Evolutionary conservation across 2,329 filamentous ascomycete species (phyloP).

Genomic region (Claviceps maximensis): DNA sequence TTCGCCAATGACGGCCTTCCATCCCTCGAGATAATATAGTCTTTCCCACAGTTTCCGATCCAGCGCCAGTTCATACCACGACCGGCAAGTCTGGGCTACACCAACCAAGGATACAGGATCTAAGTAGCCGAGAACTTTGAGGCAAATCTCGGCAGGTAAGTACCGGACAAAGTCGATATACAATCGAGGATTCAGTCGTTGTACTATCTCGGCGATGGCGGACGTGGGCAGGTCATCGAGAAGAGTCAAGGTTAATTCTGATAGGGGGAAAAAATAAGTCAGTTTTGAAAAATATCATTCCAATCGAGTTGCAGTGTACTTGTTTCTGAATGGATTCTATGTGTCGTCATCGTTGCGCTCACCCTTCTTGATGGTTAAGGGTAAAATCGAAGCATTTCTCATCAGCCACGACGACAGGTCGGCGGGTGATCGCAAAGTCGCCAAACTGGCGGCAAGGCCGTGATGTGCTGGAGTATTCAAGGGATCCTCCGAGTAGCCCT

Average conservation of each 20-base stretch:
- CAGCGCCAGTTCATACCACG: conserved; percentile 69
- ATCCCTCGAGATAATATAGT: conserved; percentile 75
- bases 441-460: conserved; percentile 20
- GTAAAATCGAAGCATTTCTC: conserved; percentile 35
- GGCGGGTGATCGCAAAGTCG: conserved; percentile 24
- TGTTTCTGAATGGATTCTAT: neutral
- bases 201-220: conserved; percentile 65
- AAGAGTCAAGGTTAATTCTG: conserved; percentile 70
- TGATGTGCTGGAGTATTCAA: conserved; percentile 29
- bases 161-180: conserved; percentile 85
- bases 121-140: conserved; percentile 78
- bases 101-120: conserved; percentile 68
- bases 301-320: neutral
- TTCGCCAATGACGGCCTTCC: conserved; percentile 56
- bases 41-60: conserved; percentile 80
- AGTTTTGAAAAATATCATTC: conserved; percentile 8
- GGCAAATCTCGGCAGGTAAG: conserved; percentile 80
- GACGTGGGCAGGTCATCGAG: conserved; percentile 69
- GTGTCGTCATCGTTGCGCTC: neutral
- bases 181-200: conserved; percentile 66
- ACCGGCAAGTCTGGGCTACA: conserved; percentile 63
- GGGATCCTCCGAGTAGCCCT: conserved; percentile 75
- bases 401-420: conserved; percentile 38
- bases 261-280: neutral
- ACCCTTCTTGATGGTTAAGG: conserved; percentile 30